Evolutionary conservation across 73 alveolate species (phyloP), one percentile per base, ranked within the genome.

Genomic region (Paramecium caudatum): DNA sequence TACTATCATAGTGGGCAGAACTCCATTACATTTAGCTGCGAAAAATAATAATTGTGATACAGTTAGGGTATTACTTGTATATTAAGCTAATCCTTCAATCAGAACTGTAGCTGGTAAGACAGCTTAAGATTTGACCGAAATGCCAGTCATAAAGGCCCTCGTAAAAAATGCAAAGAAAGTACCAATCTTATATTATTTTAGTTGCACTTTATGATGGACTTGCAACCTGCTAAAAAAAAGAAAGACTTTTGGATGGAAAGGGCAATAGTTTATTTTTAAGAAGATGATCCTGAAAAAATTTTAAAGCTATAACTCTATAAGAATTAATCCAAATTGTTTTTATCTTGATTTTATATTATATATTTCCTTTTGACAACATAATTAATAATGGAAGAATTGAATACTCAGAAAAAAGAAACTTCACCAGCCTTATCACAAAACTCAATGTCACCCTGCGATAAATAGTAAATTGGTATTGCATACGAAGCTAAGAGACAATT

Each of bases 161-260:
- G 46, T 70, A 4, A 70, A 70, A 10, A 70, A 70, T 39, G 87
- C 87, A 1, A 36, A 36, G 16, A 70, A 70, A 39, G 82, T 63
- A 63, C 4, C 1, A 65, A 63, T 63, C 33, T 1, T 13, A 30
- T 32, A 9, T 30, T 9, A 23, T 63, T 65, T 12, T 7, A 63
- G 82, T 41, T 70, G 6, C 87, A 70, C 39, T 70, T 70, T 21
- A 70, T 70, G 87, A 70, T 70, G 87, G 50, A 70, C 19, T 39
- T 70, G 47, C 21, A 43, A 9, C 87, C 87, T 36, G 17, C 61
- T 3, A 70, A 70, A 19, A 70, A 39, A 15, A 70, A 36, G 17
- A 70, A 70, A 17, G 87, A 36, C 19, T 70, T 70, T 1, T 70
- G 87, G 87, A 25, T 70, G 15, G 61, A 70, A 17, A 70, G 30